Conservation (phyloP, 139 green algal species). For the Deuterostichococcus epilithicus region DNA sequence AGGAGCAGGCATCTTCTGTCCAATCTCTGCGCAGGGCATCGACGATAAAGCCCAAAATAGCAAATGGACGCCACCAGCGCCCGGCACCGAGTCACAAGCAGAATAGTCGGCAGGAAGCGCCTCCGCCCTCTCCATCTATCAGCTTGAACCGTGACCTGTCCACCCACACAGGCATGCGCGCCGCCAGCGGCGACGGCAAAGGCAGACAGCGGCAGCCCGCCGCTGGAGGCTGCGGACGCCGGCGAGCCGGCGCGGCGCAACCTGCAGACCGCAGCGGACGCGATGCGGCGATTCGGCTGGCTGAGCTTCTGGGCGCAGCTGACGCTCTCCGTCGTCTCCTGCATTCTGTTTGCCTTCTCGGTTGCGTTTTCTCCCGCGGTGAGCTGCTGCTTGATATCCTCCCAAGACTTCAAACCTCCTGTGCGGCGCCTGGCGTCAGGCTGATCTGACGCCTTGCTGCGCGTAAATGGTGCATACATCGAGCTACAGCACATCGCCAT, state of each 20-base stretch:
- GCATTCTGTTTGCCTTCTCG: slow-evolving; percentile 93
- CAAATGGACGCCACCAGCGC: too few species aligned
- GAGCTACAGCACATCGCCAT: too few species aligned
- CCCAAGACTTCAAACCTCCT: too few species aligned
- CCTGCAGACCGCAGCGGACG: slow-evolving; percentile 31
- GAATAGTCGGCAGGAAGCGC: too few species aligned
- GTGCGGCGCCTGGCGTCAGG: not conserved
- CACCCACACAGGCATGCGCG: not conserved
- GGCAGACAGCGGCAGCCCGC: not conserved
- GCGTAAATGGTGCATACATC: too few species aligned
- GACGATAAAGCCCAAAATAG: too few species aligned
- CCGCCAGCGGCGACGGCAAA: not conserved
- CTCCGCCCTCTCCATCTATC: too few species aligned
- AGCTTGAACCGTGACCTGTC: too few species aligned
- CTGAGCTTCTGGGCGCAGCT: slow-evolving; percentile 95
- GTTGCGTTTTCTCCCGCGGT: slow-evolving; percentile 86
- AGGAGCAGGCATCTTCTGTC: too few species aligned
- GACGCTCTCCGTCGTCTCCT: slow-evolving; percentile 78
- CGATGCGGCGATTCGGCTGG: slow-evolving; percentile 69
- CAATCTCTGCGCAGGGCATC: too few species aligned
- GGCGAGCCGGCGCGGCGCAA: slow-evolving; percentile 38
- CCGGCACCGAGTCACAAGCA: too few species aligned
- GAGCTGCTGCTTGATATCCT: not conserved
- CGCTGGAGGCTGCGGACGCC: not conserved
- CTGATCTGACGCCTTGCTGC: too few species aligned